Base-by-base conservation (phyloP, 139 green algal species). In the Parachlorella kessleri region DNA sequence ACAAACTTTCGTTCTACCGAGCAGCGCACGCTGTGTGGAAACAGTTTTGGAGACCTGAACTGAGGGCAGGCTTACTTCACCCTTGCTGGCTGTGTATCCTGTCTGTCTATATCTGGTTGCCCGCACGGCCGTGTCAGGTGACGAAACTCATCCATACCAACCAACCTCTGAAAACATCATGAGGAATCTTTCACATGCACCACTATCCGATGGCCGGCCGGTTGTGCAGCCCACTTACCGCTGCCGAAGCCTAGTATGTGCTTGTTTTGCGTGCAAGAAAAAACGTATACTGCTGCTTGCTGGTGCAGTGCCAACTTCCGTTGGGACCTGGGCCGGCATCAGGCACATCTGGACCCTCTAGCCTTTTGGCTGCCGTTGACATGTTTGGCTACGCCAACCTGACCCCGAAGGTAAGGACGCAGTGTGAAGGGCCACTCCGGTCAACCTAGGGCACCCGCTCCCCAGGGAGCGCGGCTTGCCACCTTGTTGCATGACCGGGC, bases 361-460 rank as follows among this genome's bases (percentile, higher is more conserved):
- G n/a, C n/a, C n/a, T n/a, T n/a, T n/a, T n/a, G n/a, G n/a, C n/a
- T n/a, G n/a, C n/a, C n/a, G n/a, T n/a, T n/a, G n/a, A n/a, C n/a
- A n/a, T n/a, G n/a, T n/a, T n/a, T n/a, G n/a, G n/a, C n/a, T n/a
- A n/a, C n/a, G n/a, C n/a, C n/a, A n/a, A n/a, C n/a, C n/a, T n/a
- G n/a, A n/a, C n/a, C n/a, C n/a, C n/a, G n/a, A 55, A 90, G 79
- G 82, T 85, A 86, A 90, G 86, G 84, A 84, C 90, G 87, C 90
- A 94, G 91, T 85, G 83, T 84, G 81, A 94, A 95, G 88, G 92
- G 92, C 93, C 88, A 95, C 90, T 80, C 92, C 93, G 85, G 90
- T 89, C 80, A 24, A 10, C 55, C 72, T 66, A 21, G 18, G 36
- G 73, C 33, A 32, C 4, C 73, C 28, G 24, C 33, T 70, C 28